phyloP scores from a whole-genome alignment of 805 yeast genomes.

The Starmerella vitae region DNA sequence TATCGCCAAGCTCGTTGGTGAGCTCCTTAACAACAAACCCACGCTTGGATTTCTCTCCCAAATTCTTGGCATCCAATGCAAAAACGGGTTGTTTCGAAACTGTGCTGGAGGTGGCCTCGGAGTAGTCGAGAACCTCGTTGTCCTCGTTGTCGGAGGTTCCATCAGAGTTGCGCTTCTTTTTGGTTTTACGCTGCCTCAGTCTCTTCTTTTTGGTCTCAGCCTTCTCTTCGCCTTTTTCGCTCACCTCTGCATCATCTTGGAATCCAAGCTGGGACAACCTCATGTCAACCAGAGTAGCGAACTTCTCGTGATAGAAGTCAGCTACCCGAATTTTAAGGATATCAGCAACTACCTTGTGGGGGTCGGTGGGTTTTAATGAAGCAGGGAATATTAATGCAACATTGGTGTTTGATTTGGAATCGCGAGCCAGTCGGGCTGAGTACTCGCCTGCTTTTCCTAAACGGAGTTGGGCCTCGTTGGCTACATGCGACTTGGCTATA shows the following conservation, averaged over 20 bases:
- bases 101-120: conserved; percentile 25
- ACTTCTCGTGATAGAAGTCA: conserved; percentile 15
- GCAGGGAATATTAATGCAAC: conserved; percentile 28
- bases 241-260: not conserved
- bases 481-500: conserved; percentile 26
- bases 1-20: conserved; percentile 37
- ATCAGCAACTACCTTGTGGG: conserved; percentile 26
- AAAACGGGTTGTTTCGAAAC: conserved; percentile 25
- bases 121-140: conserved; percentile 41
- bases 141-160: conserved; percentile 40
- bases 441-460: conserved; percentile 22
- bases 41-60: conserved; percentile 33
- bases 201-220: conserved; percentile 1
- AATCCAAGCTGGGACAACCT: conserved; percentile 15
- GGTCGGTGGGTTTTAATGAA: conserved; percentile 26
- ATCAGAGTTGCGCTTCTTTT: conserved; percentile 45
- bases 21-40: conserved; percentile 61
- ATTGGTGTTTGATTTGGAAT: conserved; percentile 34
- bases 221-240: conserved; percentile 3
- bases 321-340: conserved; percentile 25
- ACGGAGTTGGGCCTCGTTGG: conserved; percentile 22
- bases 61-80: conserved; percentile 23
- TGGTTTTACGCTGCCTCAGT: not conserved
- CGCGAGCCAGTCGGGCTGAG: conserved; percentile 35
- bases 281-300: conserved; percentile 23